Percentiles rank a stretch among this genome's conserved stretches.
Conservation (phyloP, 306 rosid genomes). For the Cucumis melo region DNA sequence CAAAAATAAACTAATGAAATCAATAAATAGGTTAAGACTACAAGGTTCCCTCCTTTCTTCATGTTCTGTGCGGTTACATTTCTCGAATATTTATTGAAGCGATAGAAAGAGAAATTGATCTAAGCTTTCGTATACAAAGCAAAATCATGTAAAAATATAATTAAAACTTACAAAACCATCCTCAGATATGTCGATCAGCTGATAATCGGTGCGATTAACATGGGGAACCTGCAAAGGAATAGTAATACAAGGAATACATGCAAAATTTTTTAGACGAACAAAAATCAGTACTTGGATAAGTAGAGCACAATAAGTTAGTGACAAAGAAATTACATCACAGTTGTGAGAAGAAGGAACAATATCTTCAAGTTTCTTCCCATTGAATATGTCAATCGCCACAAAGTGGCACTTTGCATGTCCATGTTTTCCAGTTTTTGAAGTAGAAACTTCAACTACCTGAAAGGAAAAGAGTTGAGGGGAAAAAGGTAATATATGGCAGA, state of each 20-base stretch:
- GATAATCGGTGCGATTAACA: slow-evolving; percentile 59
- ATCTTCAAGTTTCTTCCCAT: slow-evolving; percentile 67
- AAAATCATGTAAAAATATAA: background rate
- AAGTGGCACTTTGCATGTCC: slow-evolving; percentile 77
- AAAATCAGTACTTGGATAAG: background rate
- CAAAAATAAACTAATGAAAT: background rate
- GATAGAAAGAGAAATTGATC: background rate
- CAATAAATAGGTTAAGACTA: slow-evolving; percentile 6
- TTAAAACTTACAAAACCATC: slow-evolving; percentile 56
- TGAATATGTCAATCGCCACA: slow-evolving; percentile 57
- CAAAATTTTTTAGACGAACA: background rate
- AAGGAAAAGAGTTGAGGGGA: background rate
- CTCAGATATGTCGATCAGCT: slow-evolving; percentile 63
- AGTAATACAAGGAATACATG: background rate
- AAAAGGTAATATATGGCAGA: background rate
- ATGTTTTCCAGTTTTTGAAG: slow-evolving; percentile 63
- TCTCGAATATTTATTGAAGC: background rate
- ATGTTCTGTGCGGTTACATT: background rate
- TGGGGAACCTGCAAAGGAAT: slow-evolving; percentile 44
- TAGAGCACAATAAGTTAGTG: background rate
- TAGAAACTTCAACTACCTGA: slow-evolving; percentile 59
- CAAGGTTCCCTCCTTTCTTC: background rate
- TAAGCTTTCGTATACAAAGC: background rate
- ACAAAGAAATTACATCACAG: slow-evolving; percentile 35
- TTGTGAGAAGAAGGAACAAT: slow-evolving; percentile 68